Base-by-base conservation (phyloP, 2,329 filamentous ascomycete genomes). In the Colletotrichum sp. region DNA sequence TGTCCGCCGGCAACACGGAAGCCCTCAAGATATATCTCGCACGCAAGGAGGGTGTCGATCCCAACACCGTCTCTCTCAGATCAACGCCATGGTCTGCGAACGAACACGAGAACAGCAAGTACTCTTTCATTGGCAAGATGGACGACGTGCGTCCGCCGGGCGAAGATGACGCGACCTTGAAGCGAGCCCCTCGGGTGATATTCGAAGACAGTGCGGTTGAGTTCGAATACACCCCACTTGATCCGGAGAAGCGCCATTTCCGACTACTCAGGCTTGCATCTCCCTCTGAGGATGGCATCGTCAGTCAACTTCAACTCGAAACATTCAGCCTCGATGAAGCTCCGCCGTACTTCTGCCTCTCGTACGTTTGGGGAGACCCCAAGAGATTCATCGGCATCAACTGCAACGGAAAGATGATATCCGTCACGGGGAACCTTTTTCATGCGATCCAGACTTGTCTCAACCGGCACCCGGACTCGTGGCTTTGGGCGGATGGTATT, bases 401-500 rank as follows among this genome's bases (percentile, higher is more conserved):
- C 57, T 72, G 67, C 32, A 34, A 75, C 15, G 68, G 61, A 3
- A 24, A 61, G 30, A 72, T 61, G 60, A 21, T 75, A 8, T 16
- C 63, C 3, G 61, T 38, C 13, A 75, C 72, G 5, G 68, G 52
- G 15, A 72, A 75, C n/a, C 34, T 75, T 3, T 75, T 63, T 3
- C 69, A 67, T 10, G 72, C 72, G 6, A 13, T 75, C 16, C 48
- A 58, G n/a, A 58, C 57, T 13, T 74, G 68, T 32, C 30, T 72
- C 26, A 55, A 36, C 12, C 28, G 67, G 5, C 67, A 74, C 8
- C 71, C 71, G 1, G 18, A 64, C 18, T 1, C 36, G 4, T 75
- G 68, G 68, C 67, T 75, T 8, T 72, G 72, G 72, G 67, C 72
- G 5, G 72, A 75, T 30, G 67, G 67, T 8, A 72, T 75, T 12